Conservation (phyloP, 1,139 yeast genomes). For the Suzukiozyma palmioleophila region DNA sequence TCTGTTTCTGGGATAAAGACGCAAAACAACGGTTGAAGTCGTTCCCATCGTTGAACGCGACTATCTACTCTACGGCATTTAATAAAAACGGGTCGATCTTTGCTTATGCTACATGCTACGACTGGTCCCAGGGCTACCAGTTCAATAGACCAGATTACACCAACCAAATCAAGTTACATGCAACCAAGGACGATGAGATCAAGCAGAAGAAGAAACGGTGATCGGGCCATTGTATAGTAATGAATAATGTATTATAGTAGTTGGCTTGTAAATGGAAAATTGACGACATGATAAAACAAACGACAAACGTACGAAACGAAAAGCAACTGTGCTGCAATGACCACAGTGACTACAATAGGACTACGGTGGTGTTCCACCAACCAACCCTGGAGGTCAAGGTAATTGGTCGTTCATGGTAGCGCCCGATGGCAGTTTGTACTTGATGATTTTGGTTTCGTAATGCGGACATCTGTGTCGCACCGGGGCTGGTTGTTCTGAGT, state of each 20-base stretch:
- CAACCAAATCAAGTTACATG: constrained; percentile 74
- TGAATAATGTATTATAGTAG: neutral
- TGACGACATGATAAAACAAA: no score
- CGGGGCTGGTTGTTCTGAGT: no score
- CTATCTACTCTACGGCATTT: constrained; percentile 77
- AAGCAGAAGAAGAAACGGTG: constrained; percentile 62
- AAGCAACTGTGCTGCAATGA: no score
- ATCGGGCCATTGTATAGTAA: constrained; percentile 1
- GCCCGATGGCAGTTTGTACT: no score
- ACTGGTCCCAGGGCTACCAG: constrained; percentile 89
- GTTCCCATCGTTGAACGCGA: constrained; percentile 65
- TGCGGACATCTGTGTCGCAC: no score
- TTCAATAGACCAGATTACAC: constrained; percentile 76
- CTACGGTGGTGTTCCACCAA: no score
- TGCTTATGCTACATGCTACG: constrained; percentile 92
- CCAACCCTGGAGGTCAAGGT: no score
- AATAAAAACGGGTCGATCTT: constrained; percentile 79
- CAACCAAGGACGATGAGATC: constrained; percentile 81
- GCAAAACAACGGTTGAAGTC: constrained; percentile 84
- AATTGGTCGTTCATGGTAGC: no score
- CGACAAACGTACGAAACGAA: no score
- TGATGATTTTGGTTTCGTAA: no score
- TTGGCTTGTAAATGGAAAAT: no score
- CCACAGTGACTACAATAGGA: no score
- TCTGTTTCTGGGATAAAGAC: constrained; percentile 96